Evolutionary conservation across 2,329 filamentous ascomycete species (phyloP).

Genomic region (Lojkania enalia): DNA sequence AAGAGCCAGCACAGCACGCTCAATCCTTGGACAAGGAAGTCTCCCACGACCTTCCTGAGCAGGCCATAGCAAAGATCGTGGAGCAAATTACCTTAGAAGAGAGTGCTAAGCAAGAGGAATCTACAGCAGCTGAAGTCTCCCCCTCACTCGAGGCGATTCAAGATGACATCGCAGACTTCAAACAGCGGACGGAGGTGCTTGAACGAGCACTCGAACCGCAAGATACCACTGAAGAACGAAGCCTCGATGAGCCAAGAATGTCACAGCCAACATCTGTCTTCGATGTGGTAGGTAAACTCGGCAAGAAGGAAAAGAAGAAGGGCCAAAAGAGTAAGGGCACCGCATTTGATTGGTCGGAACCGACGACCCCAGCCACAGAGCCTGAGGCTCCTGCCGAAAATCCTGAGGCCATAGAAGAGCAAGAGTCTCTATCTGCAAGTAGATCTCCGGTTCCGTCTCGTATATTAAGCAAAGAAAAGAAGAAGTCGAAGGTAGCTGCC

Average conservation of each 20-base stretch:
- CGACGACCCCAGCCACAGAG: slow-evolving; percentile 30
- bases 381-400: slow-evolving; percentile 7
- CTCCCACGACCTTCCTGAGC: slow-evolving; percentile 5
- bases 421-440: too few species aligned
- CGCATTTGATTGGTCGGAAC: slow-evolving; percentile 20
- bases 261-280: slow-evolving; percentile 27
- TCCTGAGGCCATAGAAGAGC: slow-evolving; percentile 18
- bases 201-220: slow-evolving; percentile 20
- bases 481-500: slow-evolving; percentile 14
- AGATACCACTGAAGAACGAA: slow-evolving; percentile 8
- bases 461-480: slow-evolving; percentile 24
- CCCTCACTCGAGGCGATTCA: slow-evolving; percentile 29
- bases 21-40: not conserved
- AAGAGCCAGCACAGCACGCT: too few species aligned
- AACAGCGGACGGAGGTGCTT: slow-evolving; percentile 31
- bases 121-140: slow-evolving; percentile 18
- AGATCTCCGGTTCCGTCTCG: slow-evolving; percentile 4
- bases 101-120: not conserved
- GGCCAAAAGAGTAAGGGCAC: slow-evolving; percentile 25
- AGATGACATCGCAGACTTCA: slow-evolving; percentile 33
- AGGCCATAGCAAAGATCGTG: slow-evolving; percentile 4
- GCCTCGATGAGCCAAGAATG: slow-evolving; percentile 14
- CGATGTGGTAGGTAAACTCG: slow-evolving; percentile 31
- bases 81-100: slow-evolving; percentile 1
- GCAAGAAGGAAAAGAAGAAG: slow-evolving; percentile 36